These are phyloP conservation scores for Jamesozyma lodderae DNA, from an alignment of 805 yeast species.

Conservation along the genomic window DNA sequence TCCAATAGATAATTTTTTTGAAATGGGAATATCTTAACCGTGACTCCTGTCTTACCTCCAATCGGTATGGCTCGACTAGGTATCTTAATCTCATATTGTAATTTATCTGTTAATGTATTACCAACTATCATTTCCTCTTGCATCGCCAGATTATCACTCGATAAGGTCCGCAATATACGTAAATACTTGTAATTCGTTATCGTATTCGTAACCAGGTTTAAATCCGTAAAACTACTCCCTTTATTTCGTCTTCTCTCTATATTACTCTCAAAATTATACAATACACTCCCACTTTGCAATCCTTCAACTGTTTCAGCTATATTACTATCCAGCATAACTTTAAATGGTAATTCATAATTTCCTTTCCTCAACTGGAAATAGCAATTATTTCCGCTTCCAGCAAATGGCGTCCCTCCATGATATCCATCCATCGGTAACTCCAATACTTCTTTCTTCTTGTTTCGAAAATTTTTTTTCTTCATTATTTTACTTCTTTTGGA, in stretches of 20 bases:
- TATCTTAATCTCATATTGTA: slow-evolving; percentile 76
- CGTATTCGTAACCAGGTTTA: too few species aligned
- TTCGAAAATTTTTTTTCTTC: neutral
- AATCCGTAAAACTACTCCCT: neutral
- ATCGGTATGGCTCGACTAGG: slow-evolving; percentile 84
- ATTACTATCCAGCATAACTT: slow-evolving; percentile 69
- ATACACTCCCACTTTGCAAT: slow-evolving; percentile 62
- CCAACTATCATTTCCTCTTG: slow-evolving; percentile 81
- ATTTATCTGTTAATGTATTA: slow-evolving; percentile 81
- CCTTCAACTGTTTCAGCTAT: slow-evolving; percentile 87
- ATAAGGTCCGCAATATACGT: slow-evolving; percentile 72
- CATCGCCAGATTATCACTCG: slow-evolving; percentile 56
- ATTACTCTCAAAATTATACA: slow-evolving; percentile 65
- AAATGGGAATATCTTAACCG: slow-evolving; percentile 65
- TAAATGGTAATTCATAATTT: slow-evolving; percentile 80
- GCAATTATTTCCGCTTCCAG: slow-evolving; percentile 4
- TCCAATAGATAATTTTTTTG: slow-evolving; percentile 70
- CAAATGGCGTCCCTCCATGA: slow-evolving; percentile 27
- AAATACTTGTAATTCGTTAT: slow-evolving; percentile 45
- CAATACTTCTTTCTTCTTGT: neutral
- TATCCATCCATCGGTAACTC: slow-evolving; percentile 2
- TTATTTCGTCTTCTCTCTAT: slow-evolving; percentile 40
- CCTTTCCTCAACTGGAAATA: slow-evolving; percentile 45
- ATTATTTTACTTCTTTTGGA: neutral
- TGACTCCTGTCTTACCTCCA: slow-evolving; percentile 65